A percentile compares a stretch with the other conserved stretches of the same genome.
These are phyloP conservation scores for Coniochaeta pulveracea DNA, from an alignment of 2,329 filamentous ascomycete species.

Conservation along the genomic window DNA sequence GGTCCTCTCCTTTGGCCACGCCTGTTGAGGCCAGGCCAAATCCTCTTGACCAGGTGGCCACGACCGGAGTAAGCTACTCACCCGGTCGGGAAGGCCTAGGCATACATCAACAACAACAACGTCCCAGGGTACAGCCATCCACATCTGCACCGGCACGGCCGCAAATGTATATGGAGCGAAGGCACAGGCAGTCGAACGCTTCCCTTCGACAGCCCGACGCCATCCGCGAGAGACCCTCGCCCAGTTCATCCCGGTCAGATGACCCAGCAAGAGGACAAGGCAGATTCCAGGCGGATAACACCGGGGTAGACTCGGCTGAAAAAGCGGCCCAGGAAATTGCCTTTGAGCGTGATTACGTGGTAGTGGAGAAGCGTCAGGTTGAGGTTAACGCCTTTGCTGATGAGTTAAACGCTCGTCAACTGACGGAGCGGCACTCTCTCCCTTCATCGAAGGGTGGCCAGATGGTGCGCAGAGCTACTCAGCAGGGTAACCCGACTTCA, in stretches of 20 bases:
- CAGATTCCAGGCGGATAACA: neutral
- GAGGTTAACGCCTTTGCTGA: constrained; percentile 97
- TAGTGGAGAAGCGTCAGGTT: constrained; percentile 89
- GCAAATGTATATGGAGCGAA: constrained; percentile 22
- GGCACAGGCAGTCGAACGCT: constrained; percentile 27
- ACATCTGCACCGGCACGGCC: constrained; percentile 35
- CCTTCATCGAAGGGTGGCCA: constrained; percentile 45
- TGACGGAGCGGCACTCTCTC: constrained; percentile 21
- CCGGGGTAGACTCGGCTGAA: constrained; percentile 42
- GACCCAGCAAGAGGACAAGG: constrained; percentile 19
- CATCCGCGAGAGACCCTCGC: constrained; percentile 21
- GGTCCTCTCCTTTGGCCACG: constrained; percentile 31
- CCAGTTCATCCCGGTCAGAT: constrained; percentile 22
- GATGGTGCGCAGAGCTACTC: constrained; percentile 66
- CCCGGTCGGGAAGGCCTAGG: constrained; percentile 36
- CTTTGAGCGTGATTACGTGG: constrained; percentile 87
- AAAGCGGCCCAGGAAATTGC: constrained; percentile 76
- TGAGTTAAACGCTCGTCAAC: constrained; percentile 71
- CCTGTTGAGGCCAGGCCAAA: constrained; percentile 24
- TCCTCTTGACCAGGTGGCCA: constrained; percentile 17
- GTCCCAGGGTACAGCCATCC: constrained; percentile 32
- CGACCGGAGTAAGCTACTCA: constrained; percentile 25
- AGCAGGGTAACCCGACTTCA: constrained; percentile 60
- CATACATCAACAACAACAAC: no score
- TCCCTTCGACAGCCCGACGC: constrained; percentile 20